These are phyloP conservation scores for Suillus placidus DNA, from an alignment of 768 basidiomycete genomes.

Conservation along the genomic window DNA sequence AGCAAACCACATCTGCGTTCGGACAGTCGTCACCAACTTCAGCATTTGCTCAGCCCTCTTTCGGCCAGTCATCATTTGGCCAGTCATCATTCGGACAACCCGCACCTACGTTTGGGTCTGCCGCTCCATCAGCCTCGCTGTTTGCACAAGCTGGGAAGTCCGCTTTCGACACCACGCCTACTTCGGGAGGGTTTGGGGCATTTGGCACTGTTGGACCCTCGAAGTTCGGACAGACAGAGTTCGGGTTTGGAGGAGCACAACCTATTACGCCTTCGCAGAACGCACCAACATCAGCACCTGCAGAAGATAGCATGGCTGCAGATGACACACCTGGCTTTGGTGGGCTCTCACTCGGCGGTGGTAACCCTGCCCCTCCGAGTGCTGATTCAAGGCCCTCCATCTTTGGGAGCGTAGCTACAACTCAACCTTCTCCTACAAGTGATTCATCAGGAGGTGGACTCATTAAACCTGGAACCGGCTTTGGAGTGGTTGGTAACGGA, in stretches of 20 bases:
- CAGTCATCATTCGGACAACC: conserved; percentile 28
- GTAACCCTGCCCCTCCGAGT: conserved; percentile 22
- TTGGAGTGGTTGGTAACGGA: conserved; percentile 32
- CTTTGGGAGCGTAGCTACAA: conserved; percentile 31
- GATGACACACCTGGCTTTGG: conserved; percentile 35
- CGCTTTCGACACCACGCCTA: conserved; percentile 27
- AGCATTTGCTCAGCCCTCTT: conserved; percentile 29
- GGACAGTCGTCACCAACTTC: conserved; percentile 37
- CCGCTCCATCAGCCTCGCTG: conserved; percentile 15
- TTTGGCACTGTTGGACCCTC: conserved; percentile 33
- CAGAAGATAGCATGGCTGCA: conserved; percentile 37
- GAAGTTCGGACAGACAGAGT: conserved; percentile 36
- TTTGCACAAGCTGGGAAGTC: conserved; percentile 24
- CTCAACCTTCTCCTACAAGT: conserved; percentile 8
- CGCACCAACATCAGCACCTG: conserved; percentile 13
- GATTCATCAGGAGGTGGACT: conserved; percentile 22
- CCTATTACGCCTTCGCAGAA: not conserved
- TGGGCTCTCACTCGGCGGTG: conserved; percentile 34
- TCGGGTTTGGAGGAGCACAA: conserved; percentile 24
- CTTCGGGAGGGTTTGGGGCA: conserved; percentile 34
- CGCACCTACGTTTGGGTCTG: conserved; percentile 15
- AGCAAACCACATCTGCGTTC: conserved; percentile 29
- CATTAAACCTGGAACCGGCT: conserved; percentile 39
- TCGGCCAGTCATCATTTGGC: conserved; percentile 39
- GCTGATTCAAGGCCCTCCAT: conserved; percentile 33